Evolutionary conservation across 371 early-diverging fungal genomes (phyloP).

Genomic region (Mortierella sp.): DNA sequence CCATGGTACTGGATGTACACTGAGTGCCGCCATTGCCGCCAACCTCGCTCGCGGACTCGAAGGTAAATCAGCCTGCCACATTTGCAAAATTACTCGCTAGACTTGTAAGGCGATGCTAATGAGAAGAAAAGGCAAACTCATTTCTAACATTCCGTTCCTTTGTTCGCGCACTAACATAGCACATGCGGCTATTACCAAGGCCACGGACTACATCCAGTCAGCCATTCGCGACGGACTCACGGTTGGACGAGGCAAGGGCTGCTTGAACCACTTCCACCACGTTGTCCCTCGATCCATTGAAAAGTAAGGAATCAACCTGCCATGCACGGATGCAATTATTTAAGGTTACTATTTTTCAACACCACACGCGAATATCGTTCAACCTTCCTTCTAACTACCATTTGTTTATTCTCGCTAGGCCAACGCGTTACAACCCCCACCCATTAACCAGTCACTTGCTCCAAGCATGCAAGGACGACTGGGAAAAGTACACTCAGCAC

Average conservation of each 20-base stretch:
- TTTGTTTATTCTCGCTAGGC: constrained; percentile 28
- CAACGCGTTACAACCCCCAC: constrained; percentile 58
- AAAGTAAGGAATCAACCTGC: constrained; percentile 53
- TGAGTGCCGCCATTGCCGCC: constrained; percentile 85
- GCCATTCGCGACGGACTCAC: constrained; percentile 68
- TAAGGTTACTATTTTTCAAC: not conserved
- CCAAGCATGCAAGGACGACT: constrained; percentile 64
- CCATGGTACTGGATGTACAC: constrained; percentile 91
- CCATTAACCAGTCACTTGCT: constrained; percentile 68
- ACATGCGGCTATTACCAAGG: constrained; percentile 60
- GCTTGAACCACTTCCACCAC: constrained; percentile 81
- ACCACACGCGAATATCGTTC: no score
- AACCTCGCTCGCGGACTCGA: constrained; percentile 70
- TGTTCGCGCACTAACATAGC: constrained; percentile 48
- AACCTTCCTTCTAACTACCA: not conserved
- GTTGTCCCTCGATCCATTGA: constrained; percentile 64
- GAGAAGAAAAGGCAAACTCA: not conserved
- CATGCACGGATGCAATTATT: not conserved
- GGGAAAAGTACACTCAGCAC: constrained; percentile 80
- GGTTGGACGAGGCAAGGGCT: constrained; percentile 80
- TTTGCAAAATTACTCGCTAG: no score
- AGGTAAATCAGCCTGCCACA: no score
- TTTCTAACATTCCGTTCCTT: not conserved
- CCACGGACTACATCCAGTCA: constrained; percentile 67
- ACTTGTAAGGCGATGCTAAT: no score